Evolutionary conservation across 2,329 filamentous ascomycete species (phyloP), one percentile per base, ranked within the genome.

Genomic region (Teratosphaeria gauchensis): DNA sequence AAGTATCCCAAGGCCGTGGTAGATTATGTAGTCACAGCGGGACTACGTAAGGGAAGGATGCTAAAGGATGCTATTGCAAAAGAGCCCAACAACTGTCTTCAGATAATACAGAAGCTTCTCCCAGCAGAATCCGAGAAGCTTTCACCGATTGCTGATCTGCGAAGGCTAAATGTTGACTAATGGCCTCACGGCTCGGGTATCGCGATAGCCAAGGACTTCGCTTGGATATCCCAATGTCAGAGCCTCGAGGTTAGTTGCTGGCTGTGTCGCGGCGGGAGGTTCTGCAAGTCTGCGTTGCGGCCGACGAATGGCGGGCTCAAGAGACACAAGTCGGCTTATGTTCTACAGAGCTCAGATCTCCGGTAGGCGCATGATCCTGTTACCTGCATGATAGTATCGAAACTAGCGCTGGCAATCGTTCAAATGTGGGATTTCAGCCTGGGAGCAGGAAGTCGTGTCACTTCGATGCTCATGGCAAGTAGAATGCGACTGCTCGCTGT

Each of bases 331-430:
- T 14, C 33, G 55, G 59, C 56, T 60, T 53, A 52, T 52, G 28
- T 28, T n/a, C 14, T 30, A 46, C 53, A 16, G 51, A n/a, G 19
- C 30, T 54, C 12, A 58, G 56, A 58, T 60, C 59, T 60, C 52
- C 59, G 56, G 42, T 33, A 56, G 56, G 58, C 59, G 59, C 59
- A 60, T 60, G 59, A 60, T 58, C 59, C 31, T 42, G 58, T 58
- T 60, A 60, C 56, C 38, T 60, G 59, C 59, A 60, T 60, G 52
- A 56, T 28, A 28, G 30, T 38, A 60, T 60, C 58, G 53, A 52
- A 24, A 53, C 56, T 57, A 54, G 53, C 21, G 12, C 21, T 21
- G 8, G 51, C 21, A 21, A 56, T 53, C 54, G 53, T 32, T n/a
- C 28, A 16, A 48, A 58, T 24, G 24, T 31, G 46, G 42, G 21